A percentile compares a stretch with the other conserved stretches of the same genome.
These are phyloP conservation scores for Saussurea involucrata DNA, from an alignment of 129 eudicot genomes.

Conservation along the genomic window DNA sequence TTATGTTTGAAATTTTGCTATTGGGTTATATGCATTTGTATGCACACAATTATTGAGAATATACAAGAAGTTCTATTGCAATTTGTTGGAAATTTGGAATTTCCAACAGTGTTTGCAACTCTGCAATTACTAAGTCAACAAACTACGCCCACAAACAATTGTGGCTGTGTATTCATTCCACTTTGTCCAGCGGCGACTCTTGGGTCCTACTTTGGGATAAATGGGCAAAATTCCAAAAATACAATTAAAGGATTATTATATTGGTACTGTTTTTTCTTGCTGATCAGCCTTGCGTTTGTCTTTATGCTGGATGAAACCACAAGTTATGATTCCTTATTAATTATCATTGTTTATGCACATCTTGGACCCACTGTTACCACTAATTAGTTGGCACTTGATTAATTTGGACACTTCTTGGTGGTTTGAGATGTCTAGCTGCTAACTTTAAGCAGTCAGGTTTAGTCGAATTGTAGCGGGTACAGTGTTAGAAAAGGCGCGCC, in stretches of 20 bases:
- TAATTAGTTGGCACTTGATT: conserved; percentile 11
- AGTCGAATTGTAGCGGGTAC: not conserved
- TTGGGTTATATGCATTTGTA: conserved; percentile 1
- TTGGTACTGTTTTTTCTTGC: not conserved
- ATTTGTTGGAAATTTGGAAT: not conserved
- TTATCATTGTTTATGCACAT: conserved; percentile 21
- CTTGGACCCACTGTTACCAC: conserved; percentile 12
- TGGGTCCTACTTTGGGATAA: conserved; percentile 22
- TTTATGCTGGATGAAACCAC: conserved; percentile 18
- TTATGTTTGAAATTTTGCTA: not conserved
- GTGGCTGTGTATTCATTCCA: conserved; percentile 30
- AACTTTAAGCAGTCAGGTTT: conserved; percentile 5
- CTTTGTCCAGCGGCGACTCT: conserved; percentile 27
- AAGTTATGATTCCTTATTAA: conserved; percentile 1
- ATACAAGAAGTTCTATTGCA: not conserved
- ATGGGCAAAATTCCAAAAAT: conserved; percentile 18
- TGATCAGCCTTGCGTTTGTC: conserved; percentile 21
- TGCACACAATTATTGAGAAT: not conserved
- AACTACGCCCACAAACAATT: conserved; percentile 8
- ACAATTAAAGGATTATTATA: not conserved
- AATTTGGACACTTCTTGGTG: conserved; percentile 9
- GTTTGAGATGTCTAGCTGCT: conserved; percentile 4
- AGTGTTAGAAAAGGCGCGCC: too few species aligned
- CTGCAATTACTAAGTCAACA: conserved; percentile 21
- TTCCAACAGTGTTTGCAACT: conserved; percentile 5